Percentiles rank a stretch among this genome's conserved stretches.
Conservation (phyloP, 2,329 filamentous ascomycete genomes). For the Stenocarpella maydis region DNA sequence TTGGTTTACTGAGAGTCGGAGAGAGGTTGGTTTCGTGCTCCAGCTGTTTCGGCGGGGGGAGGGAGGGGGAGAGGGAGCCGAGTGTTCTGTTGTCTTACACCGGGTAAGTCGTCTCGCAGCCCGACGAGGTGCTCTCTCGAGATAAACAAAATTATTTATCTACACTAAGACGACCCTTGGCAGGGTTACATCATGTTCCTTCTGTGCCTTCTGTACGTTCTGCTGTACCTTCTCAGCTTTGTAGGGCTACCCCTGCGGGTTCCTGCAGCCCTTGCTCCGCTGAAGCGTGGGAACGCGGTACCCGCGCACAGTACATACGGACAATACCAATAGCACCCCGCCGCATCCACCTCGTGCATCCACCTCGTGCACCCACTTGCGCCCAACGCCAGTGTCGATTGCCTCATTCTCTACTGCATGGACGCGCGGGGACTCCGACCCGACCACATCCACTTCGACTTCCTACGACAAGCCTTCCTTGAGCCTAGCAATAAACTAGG, state of each 20-base stretch:
- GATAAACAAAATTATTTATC: constrained; percentile 27
- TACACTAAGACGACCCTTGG: constrained; percentile 3
- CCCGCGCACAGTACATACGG: background rate
- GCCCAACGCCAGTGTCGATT: background rate
- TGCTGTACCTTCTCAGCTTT: background rate
- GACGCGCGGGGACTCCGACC: background rate
- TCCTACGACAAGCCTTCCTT: background rate
- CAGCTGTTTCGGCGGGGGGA: background rate
- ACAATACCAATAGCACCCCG: too few relatives aligned
- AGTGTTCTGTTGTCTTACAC: background rate
- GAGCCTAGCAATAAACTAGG: background rate
- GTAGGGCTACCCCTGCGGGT: too few relatives aligned
- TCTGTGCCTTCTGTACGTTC: background rate
- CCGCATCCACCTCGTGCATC: too few relatives aligned
- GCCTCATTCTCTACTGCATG: background rate
- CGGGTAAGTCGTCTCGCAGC: background rate
- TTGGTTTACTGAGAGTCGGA: background rate
- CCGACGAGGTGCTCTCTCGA: background rate
- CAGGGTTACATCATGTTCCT: background rate
- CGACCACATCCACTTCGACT: constrained; percentile 2
- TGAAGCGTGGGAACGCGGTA: constrained; percentile 11
- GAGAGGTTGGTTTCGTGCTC: background rate
- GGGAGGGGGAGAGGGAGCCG: background rate
- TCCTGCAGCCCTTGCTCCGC: too few relatives aligned
- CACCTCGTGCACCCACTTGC: background rate